These are phyloP conservation scores for Dothideomycetes sp. DNA, from an alignment of 2,329 filamentous ascomycete species.

Conservation along the genomic window DNA sequence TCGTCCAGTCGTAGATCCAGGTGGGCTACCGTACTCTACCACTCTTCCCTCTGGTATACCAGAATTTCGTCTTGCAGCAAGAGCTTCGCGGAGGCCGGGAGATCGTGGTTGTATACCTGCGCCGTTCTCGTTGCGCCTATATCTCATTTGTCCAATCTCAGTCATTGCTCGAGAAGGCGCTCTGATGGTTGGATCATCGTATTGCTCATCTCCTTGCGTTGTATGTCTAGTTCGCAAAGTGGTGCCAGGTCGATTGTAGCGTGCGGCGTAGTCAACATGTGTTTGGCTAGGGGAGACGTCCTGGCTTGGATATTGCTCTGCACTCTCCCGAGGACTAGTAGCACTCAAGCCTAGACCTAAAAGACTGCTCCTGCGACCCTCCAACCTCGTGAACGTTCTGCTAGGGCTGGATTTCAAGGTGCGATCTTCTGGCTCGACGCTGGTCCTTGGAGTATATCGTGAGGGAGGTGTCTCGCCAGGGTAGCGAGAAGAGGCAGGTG, in stretches of 20 bases:
- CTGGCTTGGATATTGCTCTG: constrained; percentile 1
- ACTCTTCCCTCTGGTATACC: constrained; percentile 4
- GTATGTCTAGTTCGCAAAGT: constrained; percentile 23
- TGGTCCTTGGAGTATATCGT: constrained; percentile 3
- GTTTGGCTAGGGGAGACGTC: constrained; percentile 4
- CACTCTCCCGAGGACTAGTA: constrained; percentile 2
- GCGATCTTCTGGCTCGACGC: constrained; percentile 6
- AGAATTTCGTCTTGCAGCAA: constrained; percentile 11
- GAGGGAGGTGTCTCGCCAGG: constrained; percentile 5
- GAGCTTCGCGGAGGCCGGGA: constrained; percentile 12
- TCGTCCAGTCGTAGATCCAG: not conserved
- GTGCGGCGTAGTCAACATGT: constrained; percentile 9
- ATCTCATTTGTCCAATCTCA: constrained; percentile 23
- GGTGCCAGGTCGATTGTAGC: constrained; percentile 23
- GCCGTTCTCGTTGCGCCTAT: not conserved
- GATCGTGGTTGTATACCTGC: constrained; percentile 5
- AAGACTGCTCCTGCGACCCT: constrained; percentile 6
- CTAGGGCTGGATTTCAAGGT: constrained; percentile 3
- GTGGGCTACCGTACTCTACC: not conserved
- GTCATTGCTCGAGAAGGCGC: constrained; percentile 39
- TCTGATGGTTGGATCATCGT: constrained; percentile 29
- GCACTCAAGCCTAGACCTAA: constrained; percentile 2
- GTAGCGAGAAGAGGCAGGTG: not conserved
- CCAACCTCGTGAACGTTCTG: constrained; percentile 7
- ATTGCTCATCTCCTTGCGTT: constrained; percentile 18